Evolutionary conservation across 208 protist genomes (phyloP), one percentile per base, ranked within the genome.

Genomic region (Wallacemonas rigidus): DNA sequence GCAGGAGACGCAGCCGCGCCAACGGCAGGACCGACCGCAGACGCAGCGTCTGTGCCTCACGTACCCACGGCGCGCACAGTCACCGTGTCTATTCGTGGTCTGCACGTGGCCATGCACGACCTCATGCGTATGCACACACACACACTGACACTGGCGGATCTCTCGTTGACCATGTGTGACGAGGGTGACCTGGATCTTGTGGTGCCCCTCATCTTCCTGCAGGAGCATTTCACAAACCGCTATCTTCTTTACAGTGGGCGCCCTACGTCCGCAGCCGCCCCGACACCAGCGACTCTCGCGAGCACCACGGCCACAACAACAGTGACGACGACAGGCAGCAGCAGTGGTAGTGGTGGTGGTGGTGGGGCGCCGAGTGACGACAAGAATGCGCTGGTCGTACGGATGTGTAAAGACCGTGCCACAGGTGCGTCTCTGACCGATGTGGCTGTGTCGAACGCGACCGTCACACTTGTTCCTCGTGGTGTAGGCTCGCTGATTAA

Each of bases 401-500:
- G 41, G 38, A 39, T 48, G 6, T 41, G 43, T 41, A 45, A 65
- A 14, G 60, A 65, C 6, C 36, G 41, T 1, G 3, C n/a, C 41
- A 65, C 41, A 12, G 60, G 60, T 17, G 60, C 60, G 41, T n/a
- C 60, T 5, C 12, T 65, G 14, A 83, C 76, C 26, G 48, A 74
- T 17, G 69, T 91, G 36, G 51, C 55, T 15, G 38, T 93, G 2
- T 47, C 72, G 8, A 76, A 82, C 60, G 69, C 90, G 54, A 72
- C 82, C n/a, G 72, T 95, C 35, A 81, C 78, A 17, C 61, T 91
- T 39, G 79, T 92, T 12, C 87, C 91, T 8, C 79, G 76, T 38
- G 88, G 86, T 36, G 72, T 93, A 17, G 91, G 91, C 14, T 81
- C 75, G 15, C 76, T 95, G 2, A 70, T 88, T 12, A 93, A 95